Base-by-base conservation (phyloP, 805 yeast genomes). In the Metschnikowia matae region DNA sequence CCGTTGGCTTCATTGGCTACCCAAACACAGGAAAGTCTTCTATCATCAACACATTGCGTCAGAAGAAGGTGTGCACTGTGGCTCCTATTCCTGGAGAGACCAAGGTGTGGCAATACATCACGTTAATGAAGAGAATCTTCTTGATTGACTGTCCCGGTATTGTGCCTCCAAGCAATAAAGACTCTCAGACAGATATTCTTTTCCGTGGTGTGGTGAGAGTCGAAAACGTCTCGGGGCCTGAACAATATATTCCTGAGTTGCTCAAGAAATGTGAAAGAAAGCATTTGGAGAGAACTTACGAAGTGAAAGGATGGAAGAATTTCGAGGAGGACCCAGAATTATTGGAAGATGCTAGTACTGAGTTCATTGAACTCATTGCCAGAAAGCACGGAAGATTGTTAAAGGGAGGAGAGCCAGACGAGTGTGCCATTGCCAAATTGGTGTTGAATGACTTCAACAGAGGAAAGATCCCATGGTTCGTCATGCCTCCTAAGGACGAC, bases 1-100 rank as follows among this genome's bases (percentile, higher is more conserved):
- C 97, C 18, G 97, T 92, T 51, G 99, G 99, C 2, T 88, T 92
- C 62, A 91, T 92, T 64, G 99, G 99, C 14, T 92, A 94, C 67
- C 99, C 99, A 58, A 92, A 92, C 66, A 87, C 97, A n/a, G 99
- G 99, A 58, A 92, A 92, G 67, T 92, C 98, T 1, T 88, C 96
- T 39, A 89, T 92, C 58, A 92, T 92, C 63, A 92, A 92, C 73
- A 91, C 98, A 2, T 75, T 92, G 60, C 83, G 97, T 66, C 84
- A 85, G 68, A 94, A 94, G 80, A 94, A 92, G 73, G 99, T 92
- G 43, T 94, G 98, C 74, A 84, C 80, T 41, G 98, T 92, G 44
- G 99, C 99, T 1, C 99, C 99, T 44, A 90, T 92, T 62, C 99
- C 99, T 31, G 99, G 99, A 68, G 99, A 92, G 67, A 92, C 99